Conservation (phyloP, 441 rosid species). For the Codiaeum variegatum region DNA sequence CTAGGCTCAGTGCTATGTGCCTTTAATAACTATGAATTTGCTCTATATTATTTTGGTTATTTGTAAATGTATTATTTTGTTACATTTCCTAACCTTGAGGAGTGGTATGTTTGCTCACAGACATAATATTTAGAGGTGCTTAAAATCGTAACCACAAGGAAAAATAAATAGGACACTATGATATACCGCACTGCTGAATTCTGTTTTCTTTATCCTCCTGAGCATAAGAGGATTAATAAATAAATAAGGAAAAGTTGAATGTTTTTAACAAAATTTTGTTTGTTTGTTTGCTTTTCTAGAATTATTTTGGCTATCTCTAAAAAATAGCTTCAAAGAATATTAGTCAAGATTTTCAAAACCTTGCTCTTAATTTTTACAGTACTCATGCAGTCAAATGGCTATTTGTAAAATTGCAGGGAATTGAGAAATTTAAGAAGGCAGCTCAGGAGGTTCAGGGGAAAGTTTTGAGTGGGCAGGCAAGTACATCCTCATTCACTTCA, state of each 20-base stretch:
- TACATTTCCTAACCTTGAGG: neutral
- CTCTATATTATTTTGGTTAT: neutral
- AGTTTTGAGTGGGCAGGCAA: conserved; percentile 73
- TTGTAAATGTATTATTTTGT: neutral
- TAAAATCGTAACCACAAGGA: neutral
- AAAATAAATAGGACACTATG: neutral
- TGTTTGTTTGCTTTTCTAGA: neutral
- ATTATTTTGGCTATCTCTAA: neutral
- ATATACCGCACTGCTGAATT: neutral
- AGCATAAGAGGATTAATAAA: neutral
- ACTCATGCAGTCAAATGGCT: too few species aligned
- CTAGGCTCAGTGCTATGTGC: too few species aligned
- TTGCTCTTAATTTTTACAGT: too few species aligned
- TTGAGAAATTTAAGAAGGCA: conserved; percentile 92
- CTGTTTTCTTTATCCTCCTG: neutral
- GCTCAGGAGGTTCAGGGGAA: conserved; percentile 77
- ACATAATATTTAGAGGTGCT: neutral
- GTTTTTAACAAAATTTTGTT: neutral
- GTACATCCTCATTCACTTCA: neutral
- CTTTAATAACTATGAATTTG: too few species aligned
- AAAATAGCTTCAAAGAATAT: neutral
- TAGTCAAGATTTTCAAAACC: neutral
- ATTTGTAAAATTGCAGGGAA: conserved; percentile 47
- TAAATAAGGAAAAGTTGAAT: neutral
- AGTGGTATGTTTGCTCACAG: neutral